A percentile compares a stretch with the other conserved stretches of the same genome.
Conservation (phyloP, 2,329 filamentous ascomycete genomes). For the Aspergillus sp. region DNA sequence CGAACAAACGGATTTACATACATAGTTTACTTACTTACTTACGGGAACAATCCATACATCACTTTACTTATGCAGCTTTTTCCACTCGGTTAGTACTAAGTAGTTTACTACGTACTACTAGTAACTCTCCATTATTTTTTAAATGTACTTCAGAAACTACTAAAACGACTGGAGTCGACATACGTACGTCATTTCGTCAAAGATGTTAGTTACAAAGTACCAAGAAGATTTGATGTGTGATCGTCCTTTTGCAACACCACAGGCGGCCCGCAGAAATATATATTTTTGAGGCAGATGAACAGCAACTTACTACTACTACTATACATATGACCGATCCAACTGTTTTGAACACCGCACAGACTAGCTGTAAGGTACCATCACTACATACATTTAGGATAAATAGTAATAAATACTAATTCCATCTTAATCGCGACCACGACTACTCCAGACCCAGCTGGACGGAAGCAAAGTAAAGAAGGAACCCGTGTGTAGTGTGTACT, state of each 20-base stretch:
- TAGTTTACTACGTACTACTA: too few species aligned
- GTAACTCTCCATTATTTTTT: too few species aligned
- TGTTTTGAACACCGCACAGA: not conserved
- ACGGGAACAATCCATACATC: not conserved
- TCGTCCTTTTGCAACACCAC: too few species aligned
- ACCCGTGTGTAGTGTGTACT: not conserved
- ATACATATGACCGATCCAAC: not conserved
- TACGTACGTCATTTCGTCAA: too few species aligned
- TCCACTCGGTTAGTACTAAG: too few species aligned
- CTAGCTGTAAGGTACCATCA: not conserved
- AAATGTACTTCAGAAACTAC: too few species aligned
- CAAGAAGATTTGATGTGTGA: too few species aligned
- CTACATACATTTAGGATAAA: not conserved
- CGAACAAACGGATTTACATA: conserved; percentile 13
- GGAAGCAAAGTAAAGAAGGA: conserved; percentile 5
- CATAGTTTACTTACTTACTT: not conserved
- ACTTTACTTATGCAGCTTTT: not conserved
- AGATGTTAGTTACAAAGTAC: too few species aligned
- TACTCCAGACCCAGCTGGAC: not conserved
- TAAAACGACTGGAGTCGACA: too few species aligned
- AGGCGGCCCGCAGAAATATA: too few species aligned
- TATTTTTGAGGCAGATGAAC: too few species aligned
- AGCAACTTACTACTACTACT: not conserved
- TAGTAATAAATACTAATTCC: not conserved
- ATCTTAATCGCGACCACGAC: not conserved